Evolutionary conservation across 306 rosid genomes (phyloP).

Genomic region (Lithocarpus polystachyus): DNA sequence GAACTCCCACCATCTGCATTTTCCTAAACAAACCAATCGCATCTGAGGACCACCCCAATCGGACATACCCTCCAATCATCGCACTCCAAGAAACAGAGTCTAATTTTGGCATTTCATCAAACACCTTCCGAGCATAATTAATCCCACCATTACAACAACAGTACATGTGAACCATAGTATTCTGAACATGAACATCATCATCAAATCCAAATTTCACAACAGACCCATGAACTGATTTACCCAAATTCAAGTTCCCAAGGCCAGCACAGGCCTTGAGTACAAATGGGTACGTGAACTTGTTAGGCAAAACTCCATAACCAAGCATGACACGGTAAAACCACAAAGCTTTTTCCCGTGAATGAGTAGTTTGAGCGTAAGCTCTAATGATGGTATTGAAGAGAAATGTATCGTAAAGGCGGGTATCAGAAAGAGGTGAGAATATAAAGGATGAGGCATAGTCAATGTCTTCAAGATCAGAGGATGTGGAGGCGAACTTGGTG

Average conservation of each 20-base stretch:
- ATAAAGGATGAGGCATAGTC: slow-evolving; percentile 60
- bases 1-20: slow-evolving; percentile 70
- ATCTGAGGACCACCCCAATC: slow-evolving; percentile 45
- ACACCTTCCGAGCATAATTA: slow-evolving; percentile 57
- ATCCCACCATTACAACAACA: slow-evolving; percentile 51
- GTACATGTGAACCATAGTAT: slow-evolving; percentile 88
- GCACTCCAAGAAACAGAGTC: slow-evolving; percentile 91
- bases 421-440: slow-evolving; percentile 44
- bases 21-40: slow-evolving; percentile 66
- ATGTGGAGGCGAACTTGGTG: slow-evolving; percentile 74
- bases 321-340: slow-evolving; percentile 45
- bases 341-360: slow-evolving; percentile 43
- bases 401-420: slow-evolving; percentile 52
- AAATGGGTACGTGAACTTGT: slow-evolving; percentile 86
- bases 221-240: slow-evolving; percentile 59
- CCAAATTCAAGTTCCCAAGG: slow-evolving; percentile 45
- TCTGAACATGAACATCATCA: slow-evolving; percentile 62
- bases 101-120: slow-evolving; percentile 54
- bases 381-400: slow-evolving; percentile 72
- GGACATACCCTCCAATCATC: slow-evolving; percentile 80
- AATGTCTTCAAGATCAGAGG: slow-evolving; percentile 46
- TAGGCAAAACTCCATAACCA: slow-evolving; percentile 51
- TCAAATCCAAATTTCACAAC: slow-evolving; percentile 67
- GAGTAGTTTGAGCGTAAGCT: slow-evolving; percentile 62
- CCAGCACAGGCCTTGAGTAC: slow-evolving; percentile 88